Evolutionary conservation across 192 early-diverging fungal species (phyloP).

Genomic region (Martensiomyces pterosporus): DNA sequence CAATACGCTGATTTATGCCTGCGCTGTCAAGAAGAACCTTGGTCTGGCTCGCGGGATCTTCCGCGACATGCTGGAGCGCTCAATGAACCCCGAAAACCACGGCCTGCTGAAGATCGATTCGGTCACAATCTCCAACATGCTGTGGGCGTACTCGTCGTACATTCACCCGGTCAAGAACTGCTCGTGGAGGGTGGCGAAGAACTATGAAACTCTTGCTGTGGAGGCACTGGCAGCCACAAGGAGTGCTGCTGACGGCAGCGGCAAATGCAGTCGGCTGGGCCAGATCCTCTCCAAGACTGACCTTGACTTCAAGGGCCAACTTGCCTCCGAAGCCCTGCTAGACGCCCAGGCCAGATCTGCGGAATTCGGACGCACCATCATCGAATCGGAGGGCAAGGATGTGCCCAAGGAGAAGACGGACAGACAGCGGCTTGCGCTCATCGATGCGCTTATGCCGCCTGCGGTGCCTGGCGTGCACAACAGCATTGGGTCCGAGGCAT

Average conservation of each 20-base stretch:
- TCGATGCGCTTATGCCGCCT: slow-evolving; percentile 45
- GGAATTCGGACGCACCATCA: slow-evolving; percentile 21
- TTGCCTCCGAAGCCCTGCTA: slow-evolving; percentile 11
- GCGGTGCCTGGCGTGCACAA: slow-evolving; percentile 27
- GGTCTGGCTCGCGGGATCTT: slow-evolving; percentile 62
- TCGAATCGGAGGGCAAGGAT: slow-evolving; percentile 1
- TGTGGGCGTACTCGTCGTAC: slow-evolving; percentile 63
- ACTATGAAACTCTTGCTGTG: slow-evolving; percentile 24
- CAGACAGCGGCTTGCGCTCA: slow-evolving; percentile 8
- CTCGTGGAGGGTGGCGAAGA: slow-evolving; percentile 33
- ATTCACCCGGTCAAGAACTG: slow-evolving; percentile 32
- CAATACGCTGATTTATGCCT: slow-evolving; percentile 75
- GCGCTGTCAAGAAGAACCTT: slow-evolving; percentile 71
- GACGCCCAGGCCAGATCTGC: slow-evolving; percentile 26
- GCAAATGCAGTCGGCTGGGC: not conserved
- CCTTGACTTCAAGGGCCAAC: slow-evolving; percentile 2
- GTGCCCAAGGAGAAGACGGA: slow-evolving; percentile 10
- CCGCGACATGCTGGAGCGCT: slow-evolving; percentile 53
- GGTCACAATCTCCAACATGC: slow-evolving; percentile 63
- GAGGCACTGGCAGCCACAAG: slow-evolving; percentile 34
- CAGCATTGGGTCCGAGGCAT: slow-evolving; percentile 27
- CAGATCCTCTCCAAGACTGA: slow-evolving; percentile 11
- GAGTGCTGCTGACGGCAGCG: slow-evolving; percentile 2
- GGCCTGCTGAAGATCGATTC: slow-evolving; percentile 55
- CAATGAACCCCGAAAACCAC: slow-evolving; percentile 28